Evolutionary conservation across 257 asterid species (phyloP), one percentile per base, ranked within the genome.

Genomic region (Lithospermum erythrorhizon): DNA sequence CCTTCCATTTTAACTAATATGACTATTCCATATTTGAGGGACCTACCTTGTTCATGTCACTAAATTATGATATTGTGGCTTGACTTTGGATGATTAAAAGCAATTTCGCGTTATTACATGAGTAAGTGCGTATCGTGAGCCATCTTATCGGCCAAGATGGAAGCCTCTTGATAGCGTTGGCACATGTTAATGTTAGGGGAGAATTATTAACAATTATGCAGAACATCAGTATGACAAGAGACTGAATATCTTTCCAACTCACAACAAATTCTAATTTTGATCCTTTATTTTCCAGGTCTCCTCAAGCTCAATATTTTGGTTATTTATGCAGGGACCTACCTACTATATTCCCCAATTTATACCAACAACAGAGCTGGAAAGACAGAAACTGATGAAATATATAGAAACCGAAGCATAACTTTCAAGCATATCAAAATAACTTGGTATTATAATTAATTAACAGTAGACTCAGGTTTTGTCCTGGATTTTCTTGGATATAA

Each of bases 1-100:
- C 87, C 86, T 47, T 73, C 84, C 7, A 62, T 81, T 66, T 62
- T 78, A 54, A 78, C 67, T 74, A 82, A 80, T 75, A 78, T 82
- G 80, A 76, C 90, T 15, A 56, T 82, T 63, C 87, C 86, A 45
- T 62, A 76, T 62, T 68, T 77, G 60, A 78, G 70, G 90, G 80
- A 85, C 73, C 37, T 19, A 48, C 27, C 22, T 23, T 53, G 17
- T 35, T 63, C 45, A 9, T 1, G 15, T 9, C 9, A 41, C 49
- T 41, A 1, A 41, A 41, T 13, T 41, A 41, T 41, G 49, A 16
- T 55, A n/a, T n/a, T n/a, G n/a, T n/a, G n/a, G n/a, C n/a, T n/a
- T n/a, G n/a, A n/a, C n/a, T n/a, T n/a, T n/a, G n/a, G n/a, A n/a
- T n/a, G n/a, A n/a, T n/a, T n/a, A n/a, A n/a, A n/a, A n/a, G n/a